Evolutionary conservation across 192 early-diverging fungal genomes (phyloP).

Genomic region (Oehlia diaphana): DNA sequence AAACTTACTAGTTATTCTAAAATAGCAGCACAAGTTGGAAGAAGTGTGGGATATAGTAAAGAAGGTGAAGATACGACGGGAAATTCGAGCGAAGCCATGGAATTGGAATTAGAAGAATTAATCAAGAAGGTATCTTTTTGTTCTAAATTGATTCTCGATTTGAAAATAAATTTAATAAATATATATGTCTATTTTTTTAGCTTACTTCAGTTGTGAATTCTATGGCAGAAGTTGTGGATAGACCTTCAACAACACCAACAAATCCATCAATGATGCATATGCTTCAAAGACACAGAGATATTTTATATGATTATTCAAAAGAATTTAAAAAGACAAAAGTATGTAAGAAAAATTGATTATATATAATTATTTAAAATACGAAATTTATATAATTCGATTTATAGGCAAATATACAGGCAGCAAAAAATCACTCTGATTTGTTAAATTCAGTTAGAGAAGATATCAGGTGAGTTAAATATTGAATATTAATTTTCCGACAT

Average conservation of each 20-base stretch:
- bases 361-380: background rate
- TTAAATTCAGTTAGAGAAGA: constrained; percentile 64
- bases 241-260: constrained; percentile 43
- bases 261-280: constrained; percentile 71
- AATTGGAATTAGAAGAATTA: constrained; percentile 61
- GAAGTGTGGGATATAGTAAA: constrained; percentile 25
- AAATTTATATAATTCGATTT: background rate
- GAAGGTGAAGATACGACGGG: constrained; percentile 5
- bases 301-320: constrained; percentile 75
- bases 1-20: constrained; percentile 61
- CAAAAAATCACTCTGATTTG: constrained; percentile 69
- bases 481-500: background rate
- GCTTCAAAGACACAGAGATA: constrained; percentile 75
- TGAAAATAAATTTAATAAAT: too few species aligned
- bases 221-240: constrained; percentile 66
- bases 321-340: constrained; percentile 76
- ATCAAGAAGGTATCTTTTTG: constrained; percentile 56
- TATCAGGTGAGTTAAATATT: constrained; percentile 38
- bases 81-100: constrained; percentile 38
- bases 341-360: constrained; percentile 6
- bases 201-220: constrained; percentile 56
- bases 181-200: constrained; percentile 37
- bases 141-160: background rate
- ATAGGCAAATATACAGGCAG: constrained; percentile 61
- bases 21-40: constrained; percentile 34